A percentile compares a stretch with the other conserved stretches of the same genome.
Evolutionary conservation across 495 filamentous ascomycete species (phyloP).

Genomic region (Tuber microsphaerosporum): DNA sequence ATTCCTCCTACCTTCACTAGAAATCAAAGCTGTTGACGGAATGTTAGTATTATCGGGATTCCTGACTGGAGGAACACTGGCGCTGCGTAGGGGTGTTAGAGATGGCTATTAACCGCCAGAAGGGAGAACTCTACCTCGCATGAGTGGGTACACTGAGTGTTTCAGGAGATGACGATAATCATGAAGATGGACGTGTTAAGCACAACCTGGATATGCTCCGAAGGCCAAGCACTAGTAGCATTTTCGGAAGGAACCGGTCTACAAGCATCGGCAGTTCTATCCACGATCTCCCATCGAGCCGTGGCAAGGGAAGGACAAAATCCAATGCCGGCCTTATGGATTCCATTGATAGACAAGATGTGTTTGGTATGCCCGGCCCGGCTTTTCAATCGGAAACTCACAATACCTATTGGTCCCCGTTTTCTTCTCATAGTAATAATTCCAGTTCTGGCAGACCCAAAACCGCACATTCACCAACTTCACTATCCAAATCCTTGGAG

Average conservation of each 20-base stretch:
- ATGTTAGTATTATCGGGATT: constrained; percentile 74
- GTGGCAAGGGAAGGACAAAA: constrained; percentile 42
- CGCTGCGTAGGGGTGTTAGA: constrained; percentile 79
- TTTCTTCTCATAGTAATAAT: constrained; percentile 59
- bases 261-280: constrained; percentile 32
- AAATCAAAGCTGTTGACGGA: not conserved
- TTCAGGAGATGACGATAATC: constrained; percentile 47
- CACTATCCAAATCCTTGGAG: constrained; percentile 36
- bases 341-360: constrained; percentile 61
- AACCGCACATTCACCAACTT: constrained; percentile 38
- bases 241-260: constrained; percentile 40
- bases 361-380: constrained; percentile 60
- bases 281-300: constrained; percentile 34
- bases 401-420: constrained; percentile 82
- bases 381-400: constrained; percentile 68
- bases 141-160: constrained; percentile 50
- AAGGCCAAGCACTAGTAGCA: constrained; percentile 39
- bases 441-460: constrained; percentile 46
- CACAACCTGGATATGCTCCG: constrained; percentile 39
- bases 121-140: constrained; percentile 49
- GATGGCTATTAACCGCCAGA: constrained; percentile 64
- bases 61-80: constrained; percentile 88
- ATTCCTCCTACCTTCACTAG: not conserved
- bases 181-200: constrained; percentile 42
- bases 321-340: constrained; percentile 54